Evolutionary conservation across 495 filamentous ascomycete genomes (phyloP), one percentile per base, ranked within the genome.

Genomic region (Aspergillus baeticus): DNA sequence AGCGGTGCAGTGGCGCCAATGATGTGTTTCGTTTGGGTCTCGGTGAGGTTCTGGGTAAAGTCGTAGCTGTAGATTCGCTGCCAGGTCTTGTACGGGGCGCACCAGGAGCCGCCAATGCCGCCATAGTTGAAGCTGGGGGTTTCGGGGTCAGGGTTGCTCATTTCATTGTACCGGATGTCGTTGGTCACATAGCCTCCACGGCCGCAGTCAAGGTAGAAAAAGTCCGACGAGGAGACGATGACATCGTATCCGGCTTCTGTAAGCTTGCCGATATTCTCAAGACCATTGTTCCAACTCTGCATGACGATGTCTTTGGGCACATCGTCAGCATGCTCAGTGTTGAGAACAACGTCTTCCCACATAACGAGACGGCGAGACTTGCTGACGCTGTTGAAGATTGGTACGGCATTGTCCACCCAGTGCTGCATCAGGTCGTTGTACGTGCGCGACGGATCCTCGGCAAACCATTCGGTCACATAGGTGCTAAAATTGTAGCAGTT

Each of bases 61-160:
- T 84, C 81, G 64, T 76, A 84, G 68, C 81, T 77, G 68, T 84
- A 84, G 67, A 84, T 81, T 15, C 81, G 78, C 59, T 84, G 81
- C 81, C 81, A 84, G 58, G 79, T 80, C 62, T 84, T 84, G 69
- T 84, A 84, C 0, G 81, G 81, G 0, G 73, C 79, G 59, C 81
- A 84, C 81, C 81, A 84, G 54, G 72, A 77, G n/a, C 79, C 81
- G 17, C 81, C 81, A 51, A 62, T 63, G 56, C 76, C 81, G 36
- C 69, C 71, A 55, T 74, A 84, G 71, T 84, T 84, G 71, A 82
- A 81, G 63, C 67, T 81, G 3, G 74, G 69, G 23, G 60, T 64
- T 36, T 62, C 55, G 3, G 65, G 63, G 55, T 72, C 71, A 0
- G 78, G 76, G 64, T 82, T 82, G 21, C 57, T 55, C 71, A 69